Evolutionary conservation across 139 green algal species (phyloP).

Genomic region (Coelastrella sp.): DNA sequence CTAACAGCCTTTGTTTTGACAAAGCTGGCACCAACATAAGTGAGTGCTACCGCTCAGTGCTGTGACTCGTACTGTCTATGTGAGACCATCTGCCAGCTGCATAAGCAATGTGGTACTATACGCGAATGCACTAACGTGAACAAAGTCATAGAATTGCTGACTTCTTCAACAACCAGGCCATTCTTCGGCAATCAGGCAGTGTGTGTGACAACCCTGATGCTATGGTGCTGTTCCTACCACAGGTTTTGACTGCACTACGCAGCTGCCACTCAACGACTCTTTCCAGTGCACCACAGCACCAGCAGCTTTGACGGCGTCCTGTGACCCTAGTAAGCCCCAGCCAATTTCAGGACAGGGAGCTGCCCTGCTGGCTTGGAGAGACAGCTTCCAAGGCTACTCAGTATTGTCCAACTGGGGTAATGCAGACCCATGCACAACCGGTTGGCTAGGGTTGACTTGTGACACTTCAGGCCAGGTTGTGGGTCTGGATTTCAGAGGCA

Average conservation of each 20-base stretch:
- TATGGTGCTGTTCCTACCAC: neutral
- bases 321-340: neutral
- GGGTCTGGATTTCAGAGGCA: neutral
- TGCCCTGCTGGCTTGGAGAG: neutral
- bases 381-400: neutral
- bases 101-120: neutral
- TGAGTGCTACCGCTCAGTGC: neutral
- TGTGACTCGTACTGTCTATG: no score
- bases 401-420: neutral
- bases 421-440: neutral
- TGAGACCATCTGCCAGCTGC: neutral
- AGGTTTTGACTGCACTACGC: constrained; percentile 11
- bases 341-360: neutral
- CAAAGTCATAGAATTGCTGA: no score
- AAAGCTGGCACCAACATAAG: neutral
- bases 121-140: no score
- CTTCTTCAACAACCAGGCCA: no score
- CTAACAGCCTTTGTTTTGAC: neutral
- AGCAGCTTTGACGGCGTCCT: neutral
- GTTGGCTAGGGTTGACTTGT: neutral
- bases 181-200: no score
- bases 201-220: no score
- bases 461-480: constrained; percentile 8
- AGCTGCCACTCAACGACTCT: neutral
- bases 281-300: no score